These are phyloP conservation scores for Sporothrix luriei DNA, from an alignment of 2,329 filamentous ascomycete genomes.

Conservation along the genomic window DNA sequence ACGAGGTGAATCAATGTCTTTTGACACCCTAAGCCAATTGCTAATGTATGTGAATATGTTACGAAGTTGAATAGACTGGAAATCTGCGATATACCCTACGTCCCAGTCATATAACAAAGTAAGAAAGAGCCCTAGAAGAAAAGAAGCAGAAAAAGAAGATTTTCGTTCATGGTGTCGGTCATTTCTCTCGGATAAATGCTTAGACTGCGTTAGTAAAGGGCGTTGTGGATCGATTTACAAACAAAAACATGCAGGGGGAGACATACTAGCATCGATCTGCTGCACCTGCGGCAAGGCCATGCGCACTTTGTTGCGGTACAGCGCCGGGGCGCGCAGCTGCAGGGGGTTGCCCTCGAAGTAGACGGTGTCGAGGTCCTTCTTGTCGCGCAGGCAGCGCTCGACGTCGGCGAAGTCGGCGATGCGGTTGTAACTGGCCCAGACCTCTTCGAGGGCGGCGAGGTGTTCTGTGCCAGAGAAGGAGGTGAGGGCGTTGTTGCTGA, in stretches of 20 bases:
- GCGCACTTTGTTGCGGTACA: slow-evolving; percentile 93
- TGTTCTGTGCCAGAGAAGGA: slow-evolving; percentile 72
- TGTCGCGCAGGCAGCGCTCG: slow-evolving; percentile 73
- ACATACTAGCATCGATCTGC: slow-evolving; percentile 97
- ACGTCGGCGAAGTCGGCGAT: slow-evolving; percentile 79
- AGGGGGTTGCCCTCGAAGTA: slow-evolving; percentile 96
- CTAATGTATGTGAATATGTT: neutral
- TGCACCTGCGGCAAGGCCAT: slow-evolving; percentile 82
- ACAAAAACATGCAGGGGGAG: neutral
- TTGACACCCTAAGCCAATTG: too few species aligned
- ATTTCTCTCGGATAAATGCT: slow-evolving; percentile 21
- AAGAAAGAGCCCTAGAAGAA: neutral
- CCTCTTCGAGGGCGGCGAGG: slow-evolving; percentile 75
- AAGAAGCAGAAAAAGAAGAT: neutral
- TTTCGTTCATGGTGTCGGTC: neutral
- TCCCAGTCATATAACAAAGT: neutral
- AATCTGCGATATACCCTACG: neutral
- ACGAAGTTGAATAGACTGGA: neutral
- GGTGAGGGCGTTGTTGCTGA: slow-evolving; percentile 82
- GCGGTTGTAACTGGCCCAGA: slow-evolving; percentile 93
- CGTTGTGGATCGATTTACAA: too few species aligned
- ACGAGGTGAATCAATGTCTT: neutral
- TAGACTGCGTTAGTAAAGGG: neutral
- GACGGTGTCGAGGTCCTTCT: slow-evolving; percentile 79
- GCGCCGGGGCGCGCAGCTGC: slow-evolving; percentile 73